Evolutionary conservation across 345 rosid species (phyloP), one percentile per base, ranked within the genome.

Genomic region (Salix arbutifolia): DNA sequence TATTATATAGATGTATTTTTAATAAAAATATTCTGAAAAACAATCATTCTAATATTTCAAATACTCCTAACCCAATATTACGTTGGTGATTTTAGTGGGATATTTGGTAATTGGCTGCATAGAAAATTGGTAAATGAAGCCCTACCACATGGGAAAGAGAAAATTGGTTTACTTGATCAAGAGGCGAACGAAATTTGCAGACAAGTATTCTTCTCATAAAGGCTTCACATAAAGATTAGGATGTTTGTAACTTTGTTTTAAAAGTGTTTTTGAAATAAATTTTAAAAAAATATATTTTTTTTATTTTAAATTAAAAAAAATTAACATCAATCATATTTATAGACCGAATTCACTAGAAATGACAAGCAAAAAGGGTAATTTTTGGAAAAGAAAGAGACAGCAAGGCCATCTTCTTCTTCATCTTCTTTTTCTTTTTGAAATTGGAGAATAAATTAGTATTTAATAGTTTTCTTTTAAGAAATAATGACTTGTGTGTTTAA

Each of bases 151-250:
- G 16, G 10, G 37, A 44, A 40, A 74, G 4, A 69, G 58, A 65
- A 17, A 38, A 19, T 21, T 17, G 10, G 28, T 69, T 69, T 23
- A 13, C 72, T 44, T 69, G 58, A 4, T 52, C 48, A 44, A 31
- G n/a, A 69, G 82, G 76, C 64, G 78, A 78, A 53, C 67, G 10
- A 70, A 72, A 56, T 75, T 46, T n/a, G 30, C 38, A 53, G 26
- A 5, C 50, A 76, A 67, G 52, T 66, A 19, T 73, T 23, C 10
- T 23, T 23, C 52, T 58, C 25, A 6, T 6, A 1, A 37, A 7
- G n/a, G n/a, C n/a, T 33, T 33, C 35, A 33, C 35, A 33, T 33
- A 33, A 33, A 33, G n/a, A n/a, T n/a, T n/a, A n/a, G 35, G 35
- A 33, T 33, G 35, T 33, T 33, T 4, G 35, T 0, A 5, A 4